Percentiles rank a stretch among this genome's conserved stretches.
These are phyloP conservation scores for Candida orba DNA, from an alignment of 805 yeast genomes.

Conservation along the genomic window DNA sequence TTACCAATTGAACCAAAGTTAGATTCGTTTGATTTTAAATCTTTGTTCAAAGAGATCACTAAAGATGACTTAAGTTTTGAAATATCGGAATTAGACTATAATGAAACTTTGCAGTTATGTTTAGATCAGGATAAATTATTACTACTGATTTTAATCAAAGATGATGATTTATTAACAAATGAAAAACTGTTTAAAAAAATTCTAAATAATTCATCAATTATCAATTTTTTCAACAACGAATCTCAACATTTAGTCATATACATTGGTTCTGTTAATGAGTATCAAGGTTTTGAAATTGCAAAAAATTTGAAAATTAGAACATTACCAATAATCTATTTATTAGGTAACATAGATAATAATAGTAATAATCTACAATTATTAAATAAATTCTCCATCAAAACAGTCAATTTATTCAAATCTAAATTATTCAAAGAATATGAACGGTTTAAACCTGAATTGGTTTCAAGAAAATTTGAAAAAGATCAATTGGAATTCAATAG, in stretches of 20 bases:
- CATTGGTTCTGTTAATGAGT: constrained; percentile 55
- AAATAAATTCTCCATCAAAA: constrained; percentile 24
- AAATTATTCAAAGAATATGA: constrained; percentile 36
- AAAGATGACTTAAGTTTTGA: constrained; percentile 12
- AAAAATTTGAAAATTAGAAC: constrained; percentile 43
- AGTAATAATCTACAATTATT: constrained; percentile 28
- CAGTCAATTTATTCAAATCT: constrained; percentile 27
- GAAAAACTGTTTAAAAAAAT: constrained; percentile 36
- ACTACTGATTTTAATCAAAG: constrained; percentile 14
- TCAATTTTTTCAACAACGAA: constrained; percentile 11
- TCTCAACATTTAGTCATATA: constrained; percentile 48
- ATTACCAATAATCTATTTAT: constrained; percentile 48
- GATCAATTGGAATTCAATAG: constrained; percentile 54
- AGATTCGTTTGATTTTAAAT: constrained; percentile 8
- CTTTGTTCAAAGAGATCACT: constrained; percentile 10
- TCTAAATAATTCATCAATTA: constrained; percentile 29
- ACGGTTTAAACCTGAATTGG: constrained; percentile 55
- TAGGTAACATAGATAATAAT: constrained; percentile 43
- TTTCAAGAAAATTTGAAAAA: constrained; percentile 51
- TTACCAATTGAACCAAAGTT: constrained; percentile 26
- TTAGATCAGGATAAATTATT: constrained; percentile 17
- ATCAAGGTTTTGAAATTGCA: constrained; percentile 64
- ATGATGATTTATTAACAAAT: constrained; percentile 24
- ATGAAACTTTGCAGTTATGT: constrained; percentile 14
- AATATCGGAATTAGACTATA: constrained; percentile 16